phyloP scores from a whole-genome alignment of 2,329 filamentous ascomycete genomes.

The Coccinonectria pachysandricola region DNA sequence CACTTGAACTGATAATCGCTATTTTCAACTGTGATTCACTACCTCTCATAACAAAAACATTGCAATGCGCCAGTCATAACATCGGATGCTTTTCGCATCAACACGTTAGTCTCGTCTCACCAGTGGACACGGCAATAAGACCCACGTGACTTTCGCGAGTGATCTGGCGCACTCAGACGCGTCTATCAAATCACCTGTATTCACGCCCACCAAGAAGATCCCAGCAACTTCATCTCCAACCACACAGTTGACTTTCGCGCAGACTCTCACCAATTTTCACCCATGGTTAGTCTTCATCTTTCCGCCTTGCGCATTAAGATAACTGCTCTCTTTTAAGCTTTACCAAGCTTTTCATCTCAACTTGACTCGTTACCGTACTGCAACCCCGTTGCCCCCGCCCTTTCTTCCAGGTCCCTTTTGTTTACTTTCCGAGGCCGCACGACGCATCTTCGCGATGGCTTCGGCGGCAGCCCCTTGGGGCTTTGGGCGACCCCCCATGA shows the following conservation, averaged over 20 bases:
- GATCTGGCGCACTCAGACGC: slow-evolving; percentile 6
- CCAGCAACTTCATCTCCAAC: slow-evolving; percentile 3
- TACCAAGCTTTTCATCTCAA: slow-evolving; percentile 2
- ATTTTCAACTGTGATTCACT: no score
- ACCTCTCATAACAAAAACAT: no score
- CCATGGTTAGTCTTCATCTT: slow-evolving; percentile 2
- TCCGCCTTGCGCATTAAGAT: slow-evolving; percentile 3
- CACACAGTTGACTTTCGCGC: slow-evolving; percentile 4
- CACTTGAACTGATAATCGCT: no score
- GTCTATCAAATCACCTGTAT: slow-evolving; percentile 6
- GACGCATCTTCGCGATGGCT: slow-evolving; percentile 16
- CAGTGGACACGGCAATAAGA: no score
- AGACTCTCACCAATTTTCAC: slow-evolving; percentile 6
- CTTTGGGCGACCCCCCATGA: slow-evolving; percentile 11
- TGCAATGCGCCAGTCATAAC: no score
- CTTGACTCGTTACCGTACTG: slow-evolving; percentile 1
- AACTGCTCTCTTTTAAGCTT: slow-evolving; percentile 5
- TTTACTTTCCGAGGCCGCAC: slow-evolving; percentile 15
- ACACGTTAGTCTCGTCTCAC: no score
- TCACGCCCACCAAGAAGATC: slow-evolving; percentile 4
- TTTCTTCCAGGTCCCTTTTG: no score
- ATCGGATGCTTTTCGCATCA: no score
- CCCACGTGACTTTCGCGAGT: slow-evolving; percentile 5
- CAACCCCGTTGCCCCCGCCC: slow-evolving; percentile 12
- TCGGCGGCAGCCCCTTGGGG: slow-evolving; percentile 14